Percentiles rank a stretch among this genome's conserved stretches.
Conservation (phyloP, 192 early-diverging fungal genomes). For the Dispira simplex region DNA sequence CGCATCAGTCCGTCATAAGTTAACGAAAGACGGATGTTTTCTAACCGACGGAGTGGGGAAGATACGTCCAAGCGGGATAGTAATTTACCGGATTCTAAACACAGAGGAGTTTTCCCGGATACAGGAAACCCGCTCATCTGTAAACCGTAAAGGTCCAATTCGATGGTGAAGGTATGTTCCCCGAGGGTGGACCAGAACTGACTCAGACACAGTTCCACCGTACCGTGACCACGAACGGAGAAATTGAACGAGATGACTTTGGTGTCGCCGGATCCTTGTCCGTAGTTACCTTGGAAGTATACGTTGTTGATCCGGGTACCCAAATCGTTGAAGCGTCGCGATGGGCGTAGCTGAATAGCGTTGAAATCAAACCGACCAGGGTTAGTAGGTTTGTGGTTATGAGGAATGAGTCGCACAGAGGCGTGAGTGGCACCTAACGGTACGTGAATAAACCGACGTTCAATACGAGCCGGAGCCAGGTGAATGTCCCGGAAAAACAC, state of each 20-base stretch:
- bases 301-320: slow-evolving; percentile 37
- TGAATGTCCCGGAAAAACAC: slow-evolving; percentile 36
- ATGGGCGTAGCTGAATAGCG: slow-evolving; percentile 55
- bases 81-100: slow-evolving; percentile 22
- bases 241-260: slow-evolving; percentile 34
- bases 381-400: slow-evolving; percentile 22
- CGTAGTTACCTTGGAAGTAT: slow-evolving; percentile 43
- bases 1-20: slow-evolving; percentile 43
- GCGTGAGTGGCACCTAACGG: slow-evolving; percentile 73
- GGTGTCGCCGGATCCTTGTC: slow-evolving; percentile 36
- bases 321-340: slow-evolving; percentile 41
- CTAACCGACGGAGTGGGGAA: slow-evolving; percentile 57
- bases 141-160: slow-evolving; percentile 70
- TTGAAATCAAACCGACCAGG: slow-evolving; percentile 56
- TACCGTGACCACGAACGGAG: slow-evolving; percentile 48
- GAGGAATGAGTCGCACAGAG: slow-evolving; percentile 19
- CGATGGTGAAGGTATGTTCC: slow-evolving; percentile 44
- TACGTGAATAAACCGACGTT: slow-evolving; percentile 66
- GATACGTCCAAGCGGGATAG: slow-evolving; percentile 57
- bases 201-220: slow-evolving; percentile 68
- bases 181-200: slow-evolving; percentile 83
- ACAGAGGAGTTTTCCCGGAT: slow-evolving; percentile 22
- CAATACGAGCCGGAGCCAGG: slow-evolving; percentile 62
- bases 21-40: slow-evolving; percentile 36
- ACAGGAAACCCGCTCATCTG: slow-evolving; percentile 28